Conservation (phyloP, 1,284 basidiomycete genomes). For the Melampsora americana region DNA sequence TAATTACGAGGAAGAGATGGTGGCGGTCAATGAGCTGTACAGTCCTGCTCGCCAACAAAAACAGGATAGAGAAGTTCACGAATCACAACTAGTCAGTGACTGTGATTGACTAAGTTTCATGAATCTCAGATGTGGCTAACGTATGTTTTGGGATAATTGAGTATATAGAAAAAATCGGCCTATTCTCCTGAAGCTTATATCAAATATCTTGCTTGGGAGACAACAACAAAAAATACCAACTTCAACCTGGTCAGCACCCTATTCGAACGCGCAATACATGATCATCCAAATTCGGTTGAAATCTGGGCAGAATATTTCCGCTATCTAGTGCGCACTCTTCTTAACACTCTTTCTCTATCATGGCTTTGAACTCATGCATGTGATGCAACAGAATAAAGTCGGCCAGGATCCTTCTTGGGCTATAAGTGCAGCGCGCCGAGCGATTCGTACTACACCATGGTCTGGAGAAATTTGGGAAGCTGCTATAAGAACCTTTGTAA, state of each 20-base stretch:
- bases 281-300: constrained; percentile 37
- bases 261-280: constrained; percentile 36
- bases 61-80: constrained; percentile 37
- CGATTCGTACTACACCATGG: constrained; percentile 32
- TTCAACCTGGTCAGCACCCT: constrained; percentile 29
- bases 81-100: constrained; percentile 34
- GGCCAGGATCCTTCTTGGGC: constrained; percentile 13
- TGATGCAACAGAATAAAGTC: constrained; percentile 7
- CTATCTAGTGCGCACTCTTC: constrained; percentile 19
- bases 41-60: constrained; percentile 38
- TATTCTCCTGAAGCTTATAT: constrained; percentile 35
- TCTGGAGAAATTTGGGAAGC: constrained; percentile 40
- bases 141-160: too few species aligned
- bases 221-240: constrained; percentile 12
- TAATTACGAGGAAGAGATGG: constrained; percentile 42
- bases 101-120: background rate
- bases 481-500: constrained; percentile 33
- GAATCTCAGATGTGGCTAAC: background rate
- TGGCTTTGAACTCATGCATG: background rate
- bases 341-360: background rate
- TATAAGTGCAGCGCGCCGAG: constrained; percentile 14
- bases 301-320: constrained; percentile 36
- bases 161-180: constrained; percentile 29
- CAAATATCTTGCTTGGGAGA: constrained; percentile 41
- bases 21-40: constrained; percentile 31